These are phyloP conservation scores for Seiridium cupressi DNA, from an alignment of 2,329 filamentous ascomycete genomes.

Conservation along the genomic window DNA sequence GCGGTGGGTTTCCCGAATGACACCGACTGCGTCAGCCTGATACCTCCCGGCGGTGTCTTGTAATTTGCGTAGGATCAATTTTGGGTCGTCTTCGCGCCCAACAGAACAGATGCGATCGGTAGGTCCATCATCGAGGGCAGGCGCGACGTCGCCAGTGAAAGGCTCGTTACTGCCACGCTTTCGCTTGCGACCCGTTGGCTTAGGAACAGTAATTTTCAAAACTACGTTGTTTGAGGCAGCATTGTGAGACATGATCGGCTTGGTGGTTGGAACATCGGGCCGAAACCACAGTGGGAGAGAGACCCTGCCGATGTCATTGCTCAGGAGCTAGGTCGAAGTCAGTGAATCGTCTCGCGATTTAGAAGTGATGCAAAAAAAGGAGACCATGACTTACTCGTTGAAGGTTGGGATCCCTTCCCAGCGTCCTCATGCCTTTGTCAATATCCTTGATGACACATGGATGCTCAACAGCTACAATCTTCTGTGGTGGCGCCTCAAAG, in stretches of 20 bases:
- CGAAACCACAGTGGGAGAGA: conserved; percentile 72
- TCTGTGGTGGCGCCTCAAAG: conserved; percentile 15
- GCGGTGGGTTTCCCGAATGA: conserved; percentile 77
- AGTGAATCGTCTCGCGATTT: not conserved
- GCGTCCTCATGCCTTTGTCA: conserved; percentile 38
- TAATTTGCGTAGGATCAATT: conserved; percentile 59
- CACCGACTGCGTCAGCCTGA: conserved; percentile 66
- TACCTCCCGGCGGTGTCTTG: conserved; percentile 70
- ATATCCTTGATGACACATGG: conserved; percentile 39
- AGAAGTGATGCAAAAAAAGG: not conserved
- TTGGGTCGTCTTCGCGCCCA: conserved; percentile 51
- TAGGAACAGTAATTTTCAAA: conserved; percentile 83
- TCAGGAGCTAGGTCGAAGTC: conserved; percentile 20
- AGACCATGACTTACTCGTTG: conserved; percentile 26
- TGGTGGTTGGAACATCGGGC: conserved; percentile 75
- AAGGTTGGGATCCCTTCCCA: conserved; percentile 36
- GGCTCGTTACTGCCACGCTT: conserved; percentile 74
- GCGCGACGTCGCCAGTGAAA: conserved; percentile 48
- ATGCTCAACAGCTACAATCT: conserved; percentile 42
- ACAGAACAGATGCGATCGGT: conserved; percentile 36
- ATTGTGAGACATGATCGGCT: conserved; percentile 75
- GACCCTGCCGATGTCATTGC: conserved; percentile 33
- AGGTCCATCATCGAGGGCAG: conserved; percentile 22
- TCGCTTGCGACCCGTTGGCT: conserved; percentile 79
- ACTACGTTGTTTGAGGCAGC: conserved; percentile 79